A percentile compares a stretch with the other conserved stretches of the same genome.
These are phyloP conservation scores for Citrullus mucosospermus DNA, from an alignment of 306 rosid genomes.

Conservation along the genomic window DNA sequence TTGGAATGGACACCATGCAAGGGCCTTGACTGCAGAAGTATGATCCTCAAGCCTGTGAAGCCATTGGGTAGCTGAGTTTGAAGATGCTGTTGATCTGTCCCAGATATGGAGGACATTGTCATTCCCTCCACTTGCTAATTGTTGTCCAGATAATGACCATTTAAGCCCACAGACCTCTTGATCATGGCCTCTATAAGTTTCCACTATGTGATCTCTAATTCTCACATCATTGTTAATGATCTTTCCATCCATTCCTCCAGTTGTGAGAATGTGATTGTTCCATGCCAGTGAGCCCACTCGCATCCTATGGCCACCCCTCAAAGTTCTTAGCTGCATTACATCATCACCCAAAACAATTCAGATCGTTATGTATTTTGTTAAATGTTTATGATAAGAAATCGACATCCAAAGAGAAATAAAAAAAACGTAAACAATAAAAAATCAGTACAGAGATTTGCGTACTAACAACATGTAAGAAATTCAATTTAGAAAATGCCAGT, in stretches of 20 bases:
- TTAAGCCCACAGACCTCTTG: slow-evolving; percentile 72
- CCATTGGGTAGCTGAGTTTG: slow-evolving; percentile 50
- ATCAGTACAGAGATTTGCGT: no score
- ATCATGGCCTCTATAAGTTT: slow-evolving; percentile 57
- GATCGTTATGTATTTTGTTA: no score
- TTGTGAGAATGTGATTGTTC: slow-evolving; percentile 63
- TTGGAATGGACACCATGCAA: slow-evolving; percentile 87
- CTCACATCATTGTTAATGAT: slow-evolving; percentile 63
- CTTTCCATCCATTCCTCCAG: slow-evolving; percentile 69
- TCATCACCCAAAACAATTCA: background rate
- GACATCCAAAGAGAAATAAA: no score
- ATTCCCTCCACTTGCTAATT: slow-evolving; percentile 69
- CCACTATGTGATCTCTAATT: slow-evolving; percentile 50
- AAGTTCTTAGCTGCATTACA: slow-evolving; percentile 38
- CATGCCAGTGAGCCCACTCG: slow-evolving; percentile 65
- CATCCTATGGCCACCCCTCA: slow-evolving; percentile 46
- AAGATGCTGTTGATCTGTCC: slow-evolving; percentile 50
- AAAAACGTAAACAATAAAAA: no score
- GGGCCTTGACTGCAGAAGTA: slow-evolving; percentile 65
- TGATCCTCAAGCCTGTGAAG: slow-evolving; percentile 67
- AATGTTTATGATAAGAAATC: background rate
- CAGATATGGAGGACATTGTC: slow-evolving; percentile 65
- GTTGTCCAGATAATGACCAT: slow-evolving; percentile 70
- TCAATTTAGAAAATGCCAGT: background rate
- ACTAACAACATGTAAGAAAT: background rate